These are phyloP conservation scores for Phytophthora tubulina DNA, from an alignment of 352 stramenopile genomes.

Conservation along the genomic window DNA sequence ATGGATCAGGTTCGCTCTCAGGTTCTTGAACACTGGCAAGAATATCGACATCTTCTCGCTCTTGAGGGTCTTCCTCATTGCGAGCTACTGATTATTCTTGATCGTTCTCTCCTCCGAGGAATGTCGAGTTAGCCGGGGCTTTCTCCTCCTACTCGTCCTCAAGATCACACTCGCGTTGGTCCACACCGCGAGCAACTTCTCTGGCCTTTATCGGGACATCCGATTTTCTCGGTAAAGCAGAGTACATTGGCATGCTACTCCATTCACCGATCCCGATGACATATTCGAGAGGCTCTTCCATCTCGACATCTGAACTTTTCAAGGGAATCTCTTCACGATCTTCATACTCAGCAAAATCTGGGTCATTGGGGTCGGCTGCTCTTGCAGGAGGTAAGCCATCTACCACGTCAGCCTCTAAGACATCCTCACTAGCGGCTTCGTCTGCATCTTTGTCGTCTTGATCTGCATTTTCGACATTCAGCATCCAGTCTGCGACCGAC, in stretches of 20 bases:
- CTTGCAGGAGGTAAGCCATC: neutral
- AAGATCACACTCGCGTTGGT: neutral
- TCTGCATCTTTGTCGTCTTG: too few relatives aligned
- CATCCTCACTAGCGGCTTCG: too few relatives aligned
- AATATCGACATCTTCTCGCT: neutral
- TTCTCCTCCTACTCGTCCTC: neutral
- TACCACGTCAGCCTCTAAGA: too few relatives aligned
- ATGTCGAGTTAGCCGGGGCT: neutral
- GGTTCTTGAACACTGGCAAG: neutral
- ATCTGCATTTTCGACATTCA: neutral
- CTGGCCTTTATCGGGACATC: neutral
- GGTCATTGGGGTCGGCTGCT: neutral
- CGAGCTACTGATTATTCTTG: neutral
- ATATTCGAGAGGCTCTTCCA: neutral
- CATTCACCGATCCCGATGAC: neutral
- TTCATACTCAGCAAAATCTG: neutral
- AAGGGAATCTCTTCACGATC: neutral
- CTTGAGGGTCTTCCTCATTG: neutral
- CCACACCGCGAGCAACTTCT: neutral
- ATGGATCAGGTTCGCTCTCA: neutral
- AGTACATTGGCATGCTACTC: too few relatives aligned
- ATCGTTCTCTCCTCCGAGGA: neutral
- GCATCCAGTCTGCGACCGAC: neutral
- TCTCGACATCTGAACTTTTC: neutral
- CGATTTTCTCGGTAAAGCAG: neutral